Evolutionary conservation across 164 flowering plant genomes (phyloP).

Genomic region (Umbilicus rupestris): DNA sequence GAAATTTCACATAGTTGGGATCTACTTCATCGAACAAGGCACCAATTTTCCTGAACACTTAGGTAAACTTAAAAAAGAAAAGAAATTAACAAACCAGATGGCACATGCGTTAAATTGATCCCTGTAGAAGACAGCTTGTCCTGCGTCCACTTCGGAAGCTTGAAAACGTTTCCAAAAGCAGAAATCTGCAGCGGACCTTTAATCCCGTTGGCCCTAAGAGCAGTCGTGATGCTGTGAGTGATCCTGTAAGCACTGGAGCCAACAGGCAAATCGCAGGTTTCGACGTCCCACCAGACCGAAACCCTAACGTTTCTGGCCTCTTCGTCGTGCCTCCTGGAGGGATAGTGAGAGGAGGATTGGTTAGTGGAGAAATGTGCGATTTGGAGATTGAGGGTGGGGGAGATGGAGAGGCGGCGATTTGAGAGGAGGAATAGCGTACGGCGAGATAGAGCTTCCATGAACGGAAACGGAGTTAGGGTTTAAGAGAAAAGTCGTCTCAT

Average conservation of each 20-base stretch:
- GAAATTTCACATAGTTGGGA: too few relatives aligned
- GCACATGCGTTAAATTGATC: slow-evolving; percentile 55
- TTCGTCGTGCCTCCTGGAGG: slow-evolving; percentile 5
- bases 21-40: too few relatives aligned
- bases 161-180: slow-evolving; percentile 71
- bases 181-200: slow-evolving; percentile 73
- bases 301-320: slow-evolving; percentile 42
- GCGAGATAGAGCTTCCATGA: neutral
- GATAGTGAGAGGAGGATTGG: neutral
- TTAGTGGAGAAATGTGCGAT: neutral
- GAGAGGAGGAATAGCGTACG: neutral
- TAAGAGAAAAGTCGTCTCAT: neutral
- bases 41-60: too few relatives aligned
- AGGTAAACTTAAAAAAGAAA: neutral
- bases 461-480: neutral
- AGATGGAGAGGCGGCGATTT: neutral
- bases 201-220: slow-evolving; percentile 63
- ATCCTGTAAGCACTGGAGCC: slow-evolving; percentile 45
- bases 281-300: slow-evolving; percentile 97
- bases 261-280: slow-evolving; percentile 54
- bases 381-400: neutral
- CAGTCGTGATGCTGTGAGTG: slow-evolving; percentile 40
- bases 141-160: slow-evolving; percentile 49
- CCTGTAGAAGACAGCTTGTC: slow-evolving; percentile 71
- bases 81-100: slow-evolving; percentile 30